phyloP scores from a whole-genome alignment of 176 grass and related monocot genomes.

The Eragrostis curvula region DNA sequence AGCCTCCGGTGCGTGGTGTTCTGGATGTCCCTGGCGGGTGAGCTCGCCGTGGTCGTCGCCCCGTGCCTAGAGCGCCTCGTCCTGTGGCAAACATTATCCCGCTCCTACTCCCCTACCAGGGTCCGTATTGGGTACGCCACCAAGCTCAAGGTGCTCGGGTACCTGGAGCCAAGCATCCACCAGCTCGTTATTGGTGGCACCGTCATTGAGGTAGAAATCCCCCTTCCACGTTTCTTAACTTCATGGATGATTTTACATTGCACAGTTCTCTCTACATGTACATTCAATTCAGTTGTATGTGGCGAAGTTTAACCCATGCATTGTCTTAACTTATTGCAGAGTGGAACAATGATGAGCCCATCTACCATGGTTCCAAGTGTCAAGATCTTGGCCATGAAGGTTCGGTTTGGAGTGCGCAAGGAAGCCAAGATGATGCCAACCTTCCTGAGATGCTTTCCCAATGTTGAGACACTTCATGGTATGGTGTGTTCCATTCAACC shows the following conservation, averaged over 20 bases:
- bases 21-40: background rate
- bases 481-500: conserved; percentile 5
- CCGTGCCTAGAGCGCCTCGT: conserved; percentile 45
- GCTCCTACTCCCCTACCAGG: background rate
- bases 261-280: background rate
- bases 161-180: conserved; percentile 37
- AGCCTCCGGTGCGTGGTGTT: conserved; percentile 37
- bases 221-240: background rate
- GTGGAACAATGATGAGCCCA: conserved; percentile 19
- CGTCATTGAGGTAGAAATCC: conserved; percentile 30
- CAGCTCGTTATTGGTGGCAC: conserved; percentile 32
- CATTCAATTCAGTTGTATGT: background rate
- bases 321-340: conserved; percentile 20
- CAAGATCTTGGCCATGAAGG: conserved; percentile 42
- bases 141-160: conserved; percentile 44
- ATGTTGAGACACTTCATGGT: conserved; percentile 40
- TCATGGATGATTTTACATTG: background rate
- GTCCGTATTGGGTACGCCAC: conserved; percentile 35
- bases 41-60: conserved; percentile 24
- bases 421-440: conserved; percentile 30
- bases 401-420: conserved; percentile 25
- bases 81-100: background rate
- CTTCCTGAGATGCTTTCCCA: conserved; percentile 54
- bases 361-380: conserved; percentile 37
- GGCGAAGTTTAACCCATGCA: background rate